Evolutionary conservation across 2,329 filamentous ascomycete species (phyloP), one percentile per base, ranked within the genome.

Genomic region (Claviceps maximensis): DNA sequence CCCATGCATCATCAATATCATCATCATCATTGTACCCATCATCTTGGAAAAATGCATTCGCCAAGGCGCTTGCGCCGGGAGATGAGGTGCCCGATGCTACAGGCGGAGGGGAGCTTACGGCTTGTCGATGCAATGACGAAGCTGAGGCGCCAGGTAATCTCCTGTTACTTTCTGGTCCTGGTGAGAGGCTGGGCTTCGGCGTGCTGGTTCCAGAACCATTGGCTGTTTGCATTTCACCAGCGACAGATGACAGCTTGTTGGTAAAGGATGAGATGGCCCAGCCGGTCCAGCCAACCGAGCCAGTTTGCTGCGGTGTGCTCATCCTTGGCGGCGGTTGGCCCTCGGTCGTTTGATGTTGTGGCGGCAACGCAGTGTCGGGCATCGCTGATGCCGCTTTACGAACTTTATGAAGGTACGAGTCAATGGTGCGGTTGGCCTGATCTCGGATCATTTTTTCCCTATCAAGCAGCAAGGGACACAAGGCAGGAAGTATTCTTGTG

Each of bases 241-340:
- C 86, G 0, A 89, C 89, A 0, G 86, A 71, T 1, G 88, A 84
- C 13, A 97, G 67, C 62, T 95, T 96, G 69, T 97, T 97, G 2
- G 93, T 97, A 65, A 98, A 98, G 1, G 89, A 96, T 0, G 93
- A 97, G 52, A 98, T 96, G 1, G 93, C 93, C 93, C 93, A 98
- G 13, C 93, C 93, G 1, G 93, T 82, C 93, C 93, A 97, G 19
- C 67, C 62, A 5, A 61, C 56, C n/a, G 59, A 55, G n/a, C 59
- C 65, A 40, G 83, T 82, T 2, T 78, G 72, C 55, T 89, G 86
- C 1, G 89, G 84, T 1, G 87, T 93, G 57, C 84, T 83, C 76
- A 95, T 93, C 36, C 88, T 80, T 1, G 87, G 84, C 1, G 79
- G 76, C 1, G 79, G 76, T 21, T 69, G 72, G 4, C 72, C 71